A percentile compares a stretch with the other conserved stretches of the same genome.
phyloP scores from a whole-genome alignment of 306 rosid species.

The Echinosophora koreensis region DNA sequence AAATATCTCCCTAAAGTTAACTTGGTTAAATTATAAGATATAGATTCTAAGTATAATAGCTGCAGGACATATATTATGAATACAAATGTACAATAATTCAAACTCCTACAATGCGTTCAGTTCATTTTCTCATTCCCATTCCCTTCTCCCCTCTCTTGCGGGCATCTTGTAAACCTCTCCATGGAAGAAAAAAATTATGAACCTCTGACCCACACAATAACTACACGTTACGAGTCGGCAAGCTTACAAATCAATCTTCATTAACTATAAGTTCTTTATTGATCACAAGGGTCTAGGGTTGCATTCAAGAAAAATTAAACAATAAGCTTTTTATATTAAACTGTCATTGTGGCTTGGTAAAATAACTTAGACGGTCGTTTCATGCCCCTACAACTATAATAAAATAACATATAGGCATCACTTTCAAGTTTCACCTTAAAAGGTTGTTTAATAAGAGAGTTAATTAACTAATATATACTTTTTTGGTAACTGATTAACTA shows the following conservation, averaged over 20 bases:
- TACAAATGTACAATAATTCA: too few species aligned
- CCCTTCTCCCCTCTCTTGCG: too few species aligned
- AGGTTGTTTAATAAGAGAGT: conserved; percentile 24
- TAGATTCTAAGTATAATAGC: too few species aligned
- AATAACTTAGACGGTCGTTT: conserved; percentile 40
- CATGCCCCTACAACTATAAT: conserved; percentile 33
- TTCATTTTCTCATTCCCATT: too few species aligned
- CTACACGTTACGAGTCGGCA: conserved; percentile 18
- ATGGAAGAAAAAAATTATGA: background rate
- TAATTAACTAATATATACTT: background rate
- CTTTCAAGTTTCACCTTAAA: conserved; percentile 44
- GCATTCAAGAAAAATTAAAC: conserved; percentile 14
- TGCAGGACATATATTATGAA: too few species aligned
- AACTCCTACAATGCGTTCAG: too few species aligned
- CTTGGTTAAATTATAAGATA: too few species aligned
- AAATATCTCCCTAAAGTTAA: too few species aligned
- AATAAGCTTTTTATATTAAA: conserved; percentile 42
- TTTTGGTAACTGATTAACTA: too few species aligned
- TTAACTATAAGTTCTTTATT: conserved; percentile 29
- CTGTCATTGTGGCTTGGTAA: conserved; percentile 50
- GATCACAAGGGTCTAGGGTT: background rate
- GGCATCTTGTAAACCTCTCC: too few species aligned
- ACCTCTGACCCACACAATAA: conserved; percentile 2
- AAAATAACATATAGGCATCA: conserved; percentile 39
- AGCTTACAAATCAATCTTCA: conserved; percentile 36